These are phyloP conservation scores for Calocera viscosa DNA, from an alignment of 768 basidiomycete species.

Conservation along the genomic window DNA sequence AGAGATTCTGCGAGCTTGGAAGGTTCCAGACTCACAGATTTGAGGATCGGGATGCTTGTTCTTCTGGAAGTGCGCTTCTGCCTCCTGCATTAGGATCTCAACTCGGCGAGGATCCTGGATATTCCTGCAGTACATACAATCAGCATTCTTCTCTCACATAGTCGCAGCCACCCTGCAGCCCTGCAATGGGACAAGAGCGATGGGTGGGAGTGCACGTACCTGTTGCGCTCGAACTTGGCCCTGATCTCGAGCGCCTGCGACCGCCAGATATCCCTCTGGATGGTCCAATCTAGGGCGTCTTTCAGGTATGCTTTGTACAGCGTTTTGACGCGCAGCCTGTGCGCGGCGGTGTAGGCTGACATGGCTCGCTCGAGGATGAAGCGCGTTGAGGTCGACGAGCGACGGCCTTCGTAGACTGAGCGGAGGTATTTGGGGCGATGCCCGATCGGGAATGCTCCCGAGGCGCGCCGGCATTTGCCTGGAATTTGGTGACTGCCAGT, in stretches of 20 bases:
- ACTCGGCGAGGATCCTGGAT: slow-evolving; percentile 75
- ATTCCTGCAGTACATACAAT: slow-evolving; percentile 37
- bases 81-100: slow-evolving; percentile 60
- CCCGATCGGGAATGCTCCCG: neutral
- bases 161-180: too few species aligned
- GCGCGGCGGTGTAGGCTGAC: slow-evolving; percentile 55
- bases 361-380: neutral
- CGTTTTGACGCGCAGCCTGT: slow-evolving; percentile 78
- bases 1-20: neutral
- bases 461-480: neutral
- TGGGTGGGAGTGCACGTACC: slow-evolving; percentile 38
- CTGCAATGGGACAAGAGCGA: too few species aligned
- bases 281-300: slow-evolving; percentile 82
- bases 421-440: neutral
- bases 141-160: slow-evolving; percentile 15
- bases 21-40: slow-evolving; percentile 50
- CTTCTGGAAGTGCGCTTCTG: slow-evolving; percentile 58
- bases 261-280: slow-evolving; percentile 78
- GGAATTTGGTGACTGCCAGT: neutral
- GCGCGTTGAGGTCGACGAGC: neutral
- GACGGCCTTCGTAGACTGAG: neutral
- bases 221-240: slow-evolving; percentile 86
- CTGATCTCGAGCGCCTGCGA: slow-evolving; percentile 72
- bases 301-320: slow-evolving; percentile 78
- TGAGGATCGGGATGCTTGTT: slow-evolving; percentile 84